phyloP scores from a whole-genome alignment of 2,329 filamentous ascomycete species.

The Claviceps sp. region DNA sequence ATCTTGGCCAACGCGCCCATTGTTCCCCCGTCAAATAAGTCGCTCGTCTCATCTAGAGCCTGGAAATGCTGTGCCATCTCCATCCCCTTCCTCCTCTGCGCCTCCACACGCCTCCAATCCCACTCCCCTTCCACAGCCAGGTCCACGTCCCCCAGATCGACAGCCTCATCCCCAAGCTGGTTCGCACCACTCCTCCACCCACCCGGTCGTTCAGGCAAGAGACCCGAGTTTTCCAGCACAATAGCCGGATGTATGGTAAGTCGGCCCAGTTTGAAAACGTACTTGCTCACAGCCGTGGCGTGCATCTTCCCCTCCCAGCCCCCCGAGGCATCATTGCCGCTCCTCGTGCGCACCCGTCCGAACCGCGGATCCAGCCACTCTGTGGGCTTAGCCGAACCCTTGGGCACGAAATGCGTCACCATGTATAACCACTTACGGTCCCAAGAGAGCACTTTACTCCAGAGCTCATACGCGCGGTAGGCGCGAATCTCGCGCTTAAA shows the following conservation, averaged over 20 bases:
- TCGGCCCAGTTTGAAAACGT: conserved; percentile 70
- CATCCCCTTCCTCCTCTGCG: conserved; percentile 40
- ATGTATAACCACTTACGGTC: conserved; percentile 75
- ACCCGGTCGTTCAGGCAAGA: conserved; percentile 62
- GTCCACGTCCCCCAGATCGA: conserved; percentile 12
- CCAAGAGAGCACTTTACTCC: conserved; percentile 58
- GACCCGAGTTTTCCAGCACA: conserved; percentile 54
- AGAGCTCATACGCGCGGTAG: conserved; percentile 59
- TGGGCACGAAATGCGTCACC: conserved; percentile 58
- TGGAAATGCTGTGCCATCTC: conserved; percentile 42
- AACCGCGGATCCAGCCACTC: conserved; percentile 37
- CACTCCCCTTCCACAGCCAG: conserved; percentile 27
- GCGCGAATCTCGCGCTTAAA: conserved; percentile 64
- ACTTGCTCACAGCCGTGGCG: conserved; percentile 63
- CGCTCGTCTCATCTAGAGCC: conserved; percentile 39
- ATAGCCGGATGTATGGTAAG: conserved; percentile 75
- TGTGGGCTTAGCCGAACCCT: conserved; percentile 41
- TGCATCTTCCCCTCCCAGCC: conserved; percentile 52
- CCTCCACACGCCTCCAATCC: conserved; percentile 47
- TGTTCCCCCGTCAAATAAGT: conserved; percentile 39
- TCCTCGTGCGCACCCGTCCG: conserved; percentile 27
- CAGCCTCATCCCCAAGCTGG: conserved; percentile 6
- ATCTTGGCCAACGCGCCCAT: conserved; percentile 38
- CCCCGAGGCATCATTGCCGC: conserved; percentile 20
- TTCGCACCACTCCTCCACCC: conserved; percentile 42